phyloP scores from a whole-genome alignment of 1,284 basidiomycete species.

The Xanthoconium separans region DNA sequence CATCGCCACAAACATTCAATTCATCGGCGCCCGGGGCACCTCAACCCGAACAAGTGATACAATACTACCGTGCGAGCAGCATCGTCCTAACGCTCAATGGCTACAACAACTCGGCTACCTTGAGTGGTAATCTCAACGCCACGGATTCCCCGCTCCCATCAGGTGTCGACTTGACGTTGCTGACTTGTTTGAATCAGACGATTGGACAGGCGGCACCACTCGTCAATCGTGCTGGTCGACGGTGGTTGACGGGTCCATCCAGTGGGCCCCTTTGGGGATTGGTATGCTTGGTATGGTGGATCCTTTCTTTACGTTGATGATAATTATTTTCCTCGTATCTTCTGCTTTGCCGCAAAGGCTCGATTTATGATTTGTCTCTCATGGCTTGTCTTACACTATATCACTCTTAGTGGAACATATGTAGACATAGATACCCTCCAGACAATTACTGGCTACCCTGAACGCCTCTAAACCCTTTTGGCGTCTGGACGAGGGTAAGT shows the following conservation, averaged over 20 bases:
- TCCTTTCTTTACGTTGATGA: neutral
- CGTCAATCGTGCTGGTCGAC: conserved; percentile 21
- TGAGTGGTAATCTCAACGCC: conserved; percentile 26
- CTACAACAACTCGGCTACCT: conserved; percentile 43
- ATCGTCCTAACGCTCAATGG: conserved; percentile 42
- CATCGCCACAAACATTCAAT: conserved; percentile 22
- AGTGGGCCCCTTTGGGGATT: conserved; percentile 9
- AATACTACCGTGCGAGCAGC: conserved; percentile 42
- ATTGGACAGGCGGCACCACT: conserved; percentile 41
- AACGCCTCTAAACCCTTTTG: too few relatives aligned
- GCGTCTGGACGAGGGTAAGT: too few relatives aligned
- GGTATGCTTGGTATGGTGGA: conserved; percentile 19
- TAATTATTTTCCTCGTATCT: neutral
- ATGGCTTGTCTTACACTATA: too few relatives aligned
- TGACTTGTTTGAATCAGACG: conserved; percentile 45
- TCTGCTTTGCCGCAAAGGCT: too few relatives aligned
- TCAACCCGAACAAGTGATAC: conserved; percentile 36
- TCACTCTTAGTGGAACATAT: too few relatives aligned
- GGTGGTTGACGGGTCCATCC: conserved; percentile 5
- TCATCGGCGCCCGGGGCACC: conserved; percentile 12
- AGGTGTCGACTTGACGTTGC: conserved; percentile 37
- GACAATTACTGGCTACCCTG: too few relatives aligned
- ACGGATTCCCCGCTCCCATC: conserved; percentile 36
- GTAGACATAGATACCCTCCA: too few relatives aligned
- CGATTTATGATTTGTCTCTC: too few relatives aligned